A percentile compares a stretch with the other conserved stretches of the same genome.
Evolutionary conservation across 441 rosid species (phyloP).

Genomic region (Corymbia citriodora): DNA sequence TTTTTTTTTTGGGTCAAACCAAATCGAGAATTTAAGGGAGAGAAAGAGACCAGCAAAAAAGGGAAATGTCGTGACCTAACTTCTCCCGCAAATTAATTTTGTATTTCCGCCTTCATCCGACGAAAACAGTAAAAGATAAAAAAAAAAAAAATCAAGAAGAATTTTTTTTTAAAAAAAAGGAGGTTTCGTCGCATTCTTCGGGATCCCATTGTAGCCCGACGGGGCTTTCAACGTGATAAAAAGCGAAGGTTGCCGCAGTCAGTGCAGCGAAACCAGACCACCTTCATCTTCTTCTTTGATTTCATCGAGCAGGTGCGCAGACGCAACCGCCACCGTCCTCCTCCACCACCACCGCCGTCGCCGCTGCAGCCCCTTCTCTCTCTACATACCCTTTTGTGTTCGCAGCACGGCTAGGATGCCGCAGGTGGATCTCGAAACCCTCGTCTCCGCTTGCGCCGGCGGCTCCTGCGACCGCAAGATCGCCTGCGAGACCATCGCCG

Average conservation of each 20-base stretch:
- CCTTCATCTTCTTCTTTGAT: neutral
- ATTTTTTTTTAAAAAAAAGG: rapidly evolving
- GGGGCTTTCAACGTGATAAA: neutral
- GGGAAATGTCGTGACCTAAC: neutral
- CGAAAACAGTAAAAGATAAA: neutral
- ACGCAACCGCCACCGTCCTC: neutral
- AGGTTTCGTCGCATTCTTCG: neutral
- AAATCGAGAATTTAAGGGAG: neutral
- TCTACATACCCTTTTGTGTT: neutral
- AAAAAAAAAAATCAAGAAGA: neutral
- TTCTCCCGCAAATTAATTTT: neutral
- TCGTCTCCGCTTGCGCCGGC: conserved; percentile 70
- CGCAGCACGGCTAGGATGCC: conserved; percentile 36
- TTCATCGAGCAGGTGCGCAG: neutral
- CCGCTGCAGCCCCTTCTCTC: neutral
- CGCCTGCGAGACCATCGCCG: conserved; percentile 60
- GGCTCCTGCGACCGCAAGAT: conserved; percentile 60
- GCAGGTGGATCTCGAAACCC: conserved; percentile 72
- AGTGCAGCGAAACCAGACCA: neutral
- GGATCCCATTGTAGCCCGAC: neutral
- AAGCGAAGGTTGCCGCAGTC: neutral
- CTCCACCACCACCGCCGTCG: neutral
- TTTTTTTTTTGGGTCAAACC: neutral
- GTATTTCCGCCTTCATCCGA: neutral
- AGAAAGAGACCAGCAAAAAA: neutral